Evolutionary conservation across 2,329 filamentous ascomycete species (phyloP), one percentile per base, ranked within the genome.

Genomic region (Xylariaceae sp.): DNA sequence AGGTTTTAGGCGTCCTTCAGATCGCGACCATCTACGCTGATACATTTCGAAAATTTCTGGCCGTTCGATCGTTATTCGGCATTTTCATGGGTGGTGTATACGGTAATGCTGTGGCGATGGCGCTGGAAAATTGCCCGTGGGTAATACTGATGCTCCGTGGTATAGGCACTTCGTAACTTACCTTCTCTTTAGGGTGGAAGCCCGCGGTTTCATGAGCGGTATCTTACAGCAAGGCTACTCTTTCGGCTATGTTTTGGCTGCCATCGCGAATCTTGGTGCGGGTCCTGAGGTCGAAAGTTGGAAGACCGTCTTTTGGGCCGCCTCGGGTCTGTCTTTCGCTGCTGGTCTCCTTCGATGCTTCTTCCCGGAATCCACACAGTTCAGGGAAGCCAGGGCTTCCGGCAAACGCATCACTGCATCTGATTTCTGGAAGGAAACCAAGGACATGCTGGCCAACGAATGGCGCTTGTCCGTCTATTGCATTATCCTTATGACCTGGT

Each of bases 201-300:
- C 88, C 7, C 80, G 89, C 67, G 89, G 89, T 62, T 75, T 94
- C 36, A 88, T 94, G 80, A 89, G 85, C 13, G 89, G 89, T 50
- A 87, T 94, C 47, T 72, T 92, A 16, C 89, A 94, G 65, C 88
- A 91, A 69, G 89, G 89, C 2, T 92, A 91, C 67, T 86, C 86
- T 0, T 80, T 91, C 59, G 89, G 89, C 30, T 92, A 92, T 65
- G 83, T 94, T 39, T 77, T 90, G 58, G 89, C 89, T 5, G 88
- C 88, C 2, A 87, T 84, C 64, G 83, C 82, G 63, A 91, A 88
- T 60, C 80, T 91, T 39, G 86, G 85, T 46, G 85, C 91, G 15
- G 86, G 87, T 30, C 85, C 80, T 10, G 73, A 63, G 3, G 74
- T 73, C 1, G 75, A 87, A 2, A 80, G 78, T 41, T 92, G 86